phyloP scores from a whole-genome alignment of 305 asterid genomes.

The Fraxinus velutina region DNA sequence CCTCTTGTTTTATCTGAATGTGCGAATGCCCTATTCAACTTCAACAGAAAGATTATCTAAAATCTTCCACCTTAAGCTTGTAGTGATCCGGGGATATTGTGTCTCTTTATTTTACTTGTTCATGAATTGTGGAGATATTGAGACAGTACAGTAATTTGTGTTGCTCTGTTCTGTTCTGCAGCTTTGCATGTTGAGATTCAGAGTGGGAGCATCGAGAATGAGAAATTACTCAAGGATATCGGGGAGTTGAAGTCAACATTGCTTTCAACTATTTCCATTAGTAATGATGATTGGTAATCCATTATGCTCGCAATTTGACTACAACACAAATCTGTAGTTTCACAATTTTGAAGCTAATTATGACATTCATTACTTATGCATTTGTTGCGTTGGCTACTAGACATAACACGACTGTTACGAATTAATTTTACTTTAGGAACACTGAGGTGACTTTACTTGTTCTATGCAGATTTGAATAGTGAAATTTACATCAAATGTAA shows the following conservation, averaged over 20 bases:
- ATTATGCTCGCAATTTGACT: not conserved
- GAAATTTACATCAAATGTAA: not conserved
- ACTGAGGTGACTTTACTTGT: not conserved
- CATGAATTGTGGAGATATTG: not conserved
- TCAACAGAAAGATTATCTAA: not conserved
- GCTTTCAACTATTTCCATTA: constrained; percentile 23
- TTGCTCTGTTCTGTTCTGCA: constrained; percentile 10
- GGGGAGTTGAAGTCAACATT: constrained; percentile 37
- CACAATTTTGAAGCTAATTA: not conserved
- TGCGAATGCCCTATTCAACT: not conserved
- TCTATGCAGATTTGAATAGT: not conserved
- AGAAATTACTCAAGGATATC: constrained; percentile 34
- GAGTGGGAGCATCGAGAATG: constrained; percentile 29
- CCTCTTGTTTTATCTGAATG: not conserved
- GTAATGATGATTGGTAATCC: constrained; percentile 19
- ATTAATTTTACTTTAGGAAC: not conserved
- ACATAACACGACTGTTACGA: not conserved
- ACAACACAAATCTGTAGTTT: not conserved
- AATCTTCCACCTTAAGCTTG: not conserved
- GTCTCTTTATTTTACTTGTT: not conserved
- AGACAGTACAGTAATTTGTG: not conserved
- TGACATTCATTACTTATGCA: not conserved
- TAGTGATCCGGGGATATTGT: not conserved
- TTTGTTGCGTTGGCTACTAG: not conserved
- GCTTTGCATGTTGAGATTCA: constrained; percentile 37